Base-by-base conservation (phyloP, 192 early-diverging fungal genomes). In the Kickxella alabastrina region DNA sequence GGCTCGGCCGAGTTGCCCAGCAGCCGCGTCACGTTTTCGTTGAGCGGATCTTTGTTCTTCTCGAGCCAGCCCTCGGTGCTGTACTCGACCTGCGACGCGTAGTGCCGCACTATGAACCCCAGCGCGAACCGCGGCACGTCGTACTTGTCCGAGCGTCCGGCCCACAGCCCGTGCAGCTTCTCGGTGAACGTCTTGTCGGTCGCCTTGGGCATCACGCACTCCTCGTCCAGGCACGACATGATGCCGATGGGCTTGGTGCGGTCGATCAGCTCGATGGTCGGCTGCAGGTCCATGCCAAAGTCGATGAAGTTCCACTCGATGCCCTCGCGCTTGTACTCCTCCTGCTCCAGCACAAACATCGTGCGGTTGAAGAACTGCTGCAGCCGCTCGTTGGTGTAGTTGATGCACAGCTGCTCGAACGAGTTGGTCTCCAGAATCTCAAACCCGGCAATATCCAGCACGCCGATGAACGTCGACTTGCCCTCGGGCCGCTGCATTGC, bases 361-460 rank as follows among this genome's bases (percentile, higher is more conserved):
- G 93, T 89, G 74, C 97, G 94, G 79, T 97, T 99, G 79, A 99
- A 99, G 76, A 99, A 96, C 68, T 99, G 96, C 70, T 99, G 96
- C 15, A 99, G 83, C 49, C 86, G 87, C 72, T 99, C 96, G 68
- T 99, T 99, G 31, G 93, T 96, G 65, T 99, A 99, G 77, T 99
- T 99, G 83, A 99, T 99, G 75, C 92, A 96, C 26, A 99, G 79
- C 68, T 99, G 96, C 66, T 99, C 96, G 78, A 97, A 99, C 63
- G 89, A 91, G 78, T 99, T 99, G 48, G 82, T 81, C 70, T 97
- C 89, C 59, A 99, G 94, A 45, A 99, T 97, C 77, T 99, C 96
- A 71, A 99, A 99, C 15, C 96, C 96, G 8, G 93, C 93, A 80
- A 99, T 99, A 79, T 99, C 96, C 9, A 99, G 68, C 23, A 99